Conservation (phyloP, 257 asterid genomes). For the Solanum boliviense region DNA sequence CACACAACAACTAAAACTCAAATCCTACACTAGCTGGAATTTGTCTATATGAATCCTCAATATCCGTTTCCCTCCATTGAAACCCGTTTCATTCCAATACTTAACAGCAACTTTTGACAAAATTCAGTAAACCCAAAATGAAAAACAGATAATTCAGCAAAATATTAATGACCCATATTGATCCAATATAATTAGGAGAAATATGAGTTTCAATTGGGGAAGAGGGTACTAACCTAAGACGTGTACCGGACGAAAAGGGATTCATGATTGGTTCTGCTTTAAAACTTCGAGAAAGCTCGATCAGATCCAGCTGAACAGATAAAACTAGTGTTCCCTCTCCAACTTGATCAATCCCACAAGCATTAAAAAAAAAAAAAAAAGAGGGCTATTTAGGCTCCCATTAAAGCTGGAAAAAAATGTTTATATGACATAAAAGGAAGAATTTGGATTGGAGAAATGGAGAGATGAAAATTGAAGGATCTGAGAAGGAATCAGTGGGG, state of each 20-base stretch:
- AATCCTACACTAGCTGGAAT: background rate
- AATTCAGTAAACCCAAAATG: background rate
- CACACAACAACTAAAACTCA: background rate
- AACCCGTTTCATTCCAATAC: background rate
- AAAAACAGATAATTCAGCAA: background rate
- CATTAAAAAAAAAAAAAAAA: background rate
- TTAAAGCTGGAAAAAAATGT: background rate
- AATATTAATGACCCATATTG: background rate
- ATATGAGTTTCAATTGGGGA: background rate
- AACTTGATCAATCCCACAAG: background rate
- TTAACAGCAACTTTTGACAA: background rate
- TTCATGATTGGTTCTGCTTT: conserved; percentile 56
- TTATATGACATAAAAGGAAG: background rate
- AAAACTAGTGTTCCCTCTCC: background rate
- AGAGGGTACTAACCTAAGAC: conserved; percentile 46
- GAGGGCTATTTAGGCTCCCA: background rate
- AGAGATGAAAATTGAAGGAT: background rate
- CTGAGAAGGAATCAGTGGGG: background rate
- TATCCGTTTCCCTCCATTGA: background rate
- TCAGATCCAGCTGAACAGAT: conserved; percentile 44
- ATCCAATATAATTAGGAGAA: background rate
- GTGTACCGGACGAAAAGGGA: conserved; percentile 85
- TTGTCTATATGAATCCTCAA: background rate
- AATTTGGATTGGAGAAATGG: background rate
- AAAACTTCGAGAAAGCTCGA: conserved; percentile 50